Evolutionary conservation across 2,329 filamentous ascomycete genomes (phyloP), one percentile per base, ranked within the genome.

Genomic region (Pseudopithomyces chartarum): DNA sequence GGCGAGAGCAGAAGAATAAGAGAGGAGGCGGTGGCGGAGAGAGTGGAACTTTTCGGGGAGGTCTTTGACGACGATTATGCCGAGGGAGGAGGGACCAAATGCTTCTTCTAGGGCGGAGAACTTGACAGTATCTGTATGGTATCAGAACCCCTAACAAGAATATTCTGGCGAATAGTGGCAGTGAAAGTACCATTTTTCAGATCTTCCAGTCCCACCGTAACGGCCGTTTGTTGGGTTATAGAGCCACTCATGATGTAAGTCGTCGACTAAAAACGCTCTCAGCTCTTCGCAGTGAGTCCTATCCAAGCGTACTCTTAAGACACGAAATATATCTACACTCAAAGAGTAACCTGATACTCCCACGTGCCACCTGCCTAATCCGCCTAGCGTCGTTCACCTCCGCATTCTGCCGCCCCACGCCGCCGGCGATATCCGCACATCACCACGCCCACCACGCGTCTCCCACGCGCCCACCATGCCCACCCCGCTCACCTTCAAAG

Each of bases 401-500:
- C 38, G 32, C n/a, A 57, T 65, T 63, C 62, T 63, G 62, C 63
- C 56, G 62, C 65, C 26, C 29, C 36, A 56, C 54, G 58, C 65
- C 64, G 64, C 64, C 62, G 65, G 66, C 61, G 58, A 58, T 22
- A 59, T 61, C 67, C 67, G 65, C 55, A 58, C 32, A 55, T 45
- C 43, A 8, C 22, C 12, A 19, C 19, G 54, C 62, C 60, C 43
- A 61, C 40, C 20, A 49, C 46, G 45, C 45, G 32, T 12, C 17
- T 17, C 36, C n/a, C 6, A 48, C 45, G 45, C 43, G 47, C 61
- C 38, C 55, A 48, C 39, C 59, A 95, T 95, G 90, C 89, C 96
- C 66, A 97, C 96, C 76, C 88, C 94, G 46, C 85, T 99, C 56
- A 83, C 87, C 47, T 99, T 99, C 84, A 99, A 99, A 80, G 95